A percentile compares a stretch with the other conserved stretches of the same genome.
phyloP scores from a whole-genome alignment of 176 grass and related monocot genomes.

The Canna indica region DNA sequence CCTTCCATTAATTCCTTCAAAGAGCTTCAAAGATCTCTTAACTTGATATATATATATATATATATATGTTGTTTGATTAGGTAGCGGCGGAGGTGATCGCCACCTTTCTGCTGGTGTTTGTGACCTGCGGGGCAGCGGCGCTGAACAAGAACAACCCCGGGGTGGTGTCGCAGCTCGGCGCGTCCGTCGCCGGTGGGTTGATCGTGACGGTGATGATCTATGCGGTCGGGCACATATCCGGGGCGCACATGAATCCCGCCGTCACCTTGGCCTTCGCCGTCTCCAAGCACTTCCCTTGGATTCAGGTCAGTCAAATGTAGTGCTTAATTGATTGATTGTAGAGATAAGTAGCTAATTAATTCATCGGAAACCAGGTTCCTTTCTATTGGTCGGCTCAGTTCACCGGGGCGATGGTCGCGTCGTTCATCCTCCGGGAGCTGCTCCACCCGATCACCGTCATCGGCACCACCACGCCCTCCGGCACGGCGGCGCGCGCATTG shows the following conservation, averaged over 20 bases:
- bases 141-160: slow-evolving; percentile 31
- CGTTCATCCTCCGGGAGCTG: slow-evolving; percentile 72
- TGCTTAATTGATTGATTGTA: no score
- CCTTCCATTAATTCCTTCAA: neutral
- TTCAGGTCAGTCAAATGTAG: slow-evolving; percentile 38
- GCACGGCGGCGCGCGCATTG: slow-evolving; percentile 50
- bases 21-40: no score
- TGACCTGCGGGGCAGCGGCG: slow-evolving; percentile 60
- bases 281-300: slow-evolving; percentile 77
- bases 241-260: slow-evolving; percentile 96
- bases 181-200: slow-evolving; percentile 80
- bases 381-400: slow-evolving; percentile 97
- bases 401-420: slow-evolving; percentile 61
- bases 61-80: slow-evolving; percentile 28
- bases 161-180: slow-evolving; percentile 71
- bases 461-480: slow-evolving; percentile 52
- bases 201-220: slow-evolving; percentile 99
- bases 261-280: slow-evolving; percentile 91
- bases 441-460: slow-evolving; percentile 59
- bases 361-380: slow-evolving; percentile 76
- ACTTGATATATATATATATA: slow-evolving; percentile 14
- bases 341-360: no score
- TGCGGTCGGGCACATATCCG: slow-evolving; percentile 85
- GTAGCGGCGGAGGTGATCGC: slow-evolving; percentile 69
- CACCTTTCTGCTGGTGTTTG: slow-evolving; percentile 90